phyloP scores from a whole-genome alignment of 2,329 filamentous ascomycete species.

The Trichoderma afroharzianum region DNA sequence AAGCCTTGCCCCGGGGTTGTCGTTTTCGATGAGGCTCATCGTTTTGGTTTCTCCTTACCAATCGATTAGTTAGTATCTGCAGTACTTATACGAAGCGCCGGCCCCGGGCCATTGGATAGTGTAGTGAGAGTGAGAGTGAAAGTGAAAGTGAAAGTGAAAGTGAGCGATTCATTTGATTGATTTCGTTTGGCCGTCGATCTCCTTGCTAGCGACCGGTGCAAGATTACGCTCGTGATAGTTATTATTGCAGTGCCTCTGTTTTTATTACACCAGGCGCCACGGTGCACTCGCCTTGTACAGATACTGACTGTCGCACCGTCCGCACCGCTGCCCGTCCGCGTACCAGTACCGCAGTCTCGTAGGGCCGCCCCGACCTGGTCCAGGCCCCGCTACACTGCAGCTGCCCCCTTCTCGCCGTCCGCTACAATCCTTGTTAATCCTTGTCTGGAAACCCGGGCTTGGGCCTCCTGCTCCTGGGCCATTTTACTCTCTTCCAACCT shows the following conservation, averaged over 20 bases:
- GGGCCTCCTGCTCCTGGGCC: conserved; percentile 14
- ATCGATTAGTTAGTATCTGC: background rate
- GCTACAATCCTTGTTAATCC: conserved; percentile 16
- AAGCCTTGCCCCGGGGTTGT: background rate
- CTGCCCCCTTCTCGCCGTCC: conserved; percentile 13
- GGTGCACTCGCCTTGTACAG: background rate
- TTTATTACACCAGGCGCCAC: conserved; percentile 5
- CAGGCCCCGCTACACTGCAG: conserved; percentile 7
- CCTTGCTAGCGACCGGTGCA: conserved; percentile 11
- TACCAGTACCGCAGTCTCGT: background rate
- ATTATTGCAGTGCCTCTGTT: conserved; percentile 8
- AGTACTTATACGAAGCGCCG: background rate
- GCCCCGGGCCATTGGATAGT: background rate
- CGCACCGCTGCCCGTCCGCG: no score
- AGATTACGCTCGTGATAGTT: conserved; percentile 14
- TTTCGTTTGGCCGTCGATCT: conserved; percentile 9
- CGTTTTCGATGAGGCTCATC: background rate
- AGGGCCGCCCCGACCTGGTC: conserved; percentile 10
- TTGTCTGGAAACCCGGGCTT: conserved; percentile 3
- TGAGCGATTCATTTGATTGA: background rate
- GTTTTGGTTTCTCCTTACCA: background rate
- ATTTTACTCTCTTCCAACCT: conserved; percentile 14
- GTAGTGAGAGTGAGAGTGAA: no score
- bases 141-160: no score
- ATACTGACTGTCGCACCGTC: background rate